phyloP scores from a whole-genome alignment of 2,329 filamentous ascomycete genomes.

The Zasmidium angulare region DNA sequence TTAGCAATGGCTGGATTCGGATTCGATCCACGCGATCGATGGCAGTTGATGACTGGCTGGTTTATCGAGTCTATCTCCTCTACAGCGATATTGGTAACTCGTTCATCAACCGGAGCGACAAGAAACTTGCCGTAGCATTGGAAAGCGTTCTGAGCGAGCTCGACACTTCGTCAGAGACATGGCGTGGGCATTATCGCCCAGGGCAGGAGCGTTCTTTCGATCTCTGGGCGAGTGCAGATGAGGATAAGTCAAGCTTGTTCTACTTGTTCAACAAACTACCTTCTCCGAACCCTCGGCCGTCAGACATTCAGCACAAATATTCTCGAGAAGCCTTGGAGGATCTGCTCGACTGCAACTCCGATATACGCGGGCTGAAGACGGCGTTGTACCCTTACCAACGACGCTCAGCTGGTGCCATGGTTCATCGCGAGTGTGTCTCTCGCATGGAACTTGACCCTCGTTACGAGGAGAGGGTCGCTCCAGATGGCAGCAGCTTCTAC shows the following conservation, averaged over 20 bases:
- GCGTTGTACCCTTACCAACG: slow-evolving; percentile 75
- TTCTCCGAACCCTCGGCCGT: slow-evolving; percentile 62
- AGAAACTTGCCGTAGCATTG: slow-evolving; percentile 48
- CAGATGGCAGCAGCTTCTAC: slow-evolving; percentile 65
- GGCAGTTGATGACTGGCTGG: slow-evolving; percentile 2
- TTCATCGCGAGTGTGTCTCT: slow-evolving; percentile 73
- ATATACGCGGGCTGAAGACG: slow-evolving; percentile 57
- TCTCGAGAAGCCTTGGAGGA: slow-evolving; percentile 47
- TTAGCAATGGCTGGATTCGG: slow-evolving; percentile 25
- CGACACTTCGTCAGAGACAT: slow-evolving; percentile 57
- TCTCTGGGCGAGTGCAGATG: slow-evolving; percentile 42
- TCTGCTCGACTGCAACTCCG: slow-evolving; percentile 4
- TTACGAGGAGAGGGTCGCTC: slow-evolving; percentile 60
- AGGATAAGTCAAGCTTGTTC: slow-evolving; percentile 56
- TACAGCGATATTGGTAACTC: slow-evolving; percentile 56
- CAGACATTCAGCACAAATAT: slow-evolving; percentile 51
- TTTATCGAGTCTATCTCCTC: slow-evolving; percentile 30
- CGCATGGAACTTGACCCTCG: slow-evolving; percentile 70
- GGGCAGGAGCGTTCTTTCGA: slow-evolving; percentile 35
- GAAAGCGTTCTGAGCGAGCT: slow-evolving; percentile 52
- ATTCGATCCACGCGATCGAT: slow-evolving; percentile 7
- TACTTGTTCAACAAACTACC: slow-evolving; percentile 72
- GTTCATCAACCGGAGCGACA: slow-evolving; percentile 51
- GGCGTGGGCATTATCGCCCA: slow-evolving; percentile 49
- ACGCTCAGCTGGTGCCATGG: slow-evolving; percentile 77